phyloP scores from a whole-genome alignment of 1,284 basidiomycete genomes.

The Heterobasidion irregulare region DNA sequence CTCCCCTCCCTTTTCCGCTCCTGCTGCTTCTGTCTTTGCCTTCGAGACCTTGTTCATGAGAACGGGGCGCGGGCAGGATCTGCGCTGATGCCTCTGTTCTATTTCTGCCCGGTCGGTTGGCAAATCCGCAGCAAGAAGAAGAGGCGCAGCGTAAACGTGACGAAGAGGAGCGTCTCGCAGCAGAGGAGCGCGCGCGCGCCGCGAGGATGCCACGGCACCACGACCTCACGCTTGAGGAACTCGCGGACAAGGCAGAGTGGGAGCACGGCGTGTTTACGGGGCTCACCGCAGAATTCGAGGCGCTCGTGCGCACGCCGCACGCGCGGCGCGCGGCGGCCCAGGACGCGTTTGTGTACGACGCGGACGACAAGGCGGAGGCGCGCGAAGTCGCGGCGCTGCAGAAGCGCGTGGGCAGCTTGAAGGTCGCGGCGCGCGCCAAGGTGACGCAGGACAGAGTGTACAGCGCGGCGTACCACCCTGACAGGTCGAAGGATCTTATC shows the following conservation, averaged over 20 bases:
- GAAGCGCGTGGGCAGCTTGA: slow-evolving; percentile 43
- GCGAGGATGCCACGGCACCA: slow-evolving; percentile 62
- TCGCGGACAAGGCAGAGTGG: slow-evolving; percentile 35
- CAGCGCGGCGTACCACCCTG: slow-evolving; percentile 70
- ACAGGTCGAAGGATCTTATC: slow-evolving; percentile 69
- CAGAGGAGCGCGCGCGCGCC: slow-evolving; percentile 49
- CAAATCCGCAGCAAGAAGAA: slow-evolving; percentile 29
- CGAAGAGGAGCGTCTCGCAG: slow-evolving; percentile 49
- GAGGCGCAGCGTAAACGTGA: slow-evolving; percentile 40
- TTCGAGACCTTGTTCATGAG: neutral
- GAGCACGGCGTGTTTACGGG: slow-evolving; percentile 34
- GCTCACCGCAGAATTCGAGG: slow-evolving; percentile 36
- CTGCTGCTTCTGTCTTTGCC: too few relatives aligned
- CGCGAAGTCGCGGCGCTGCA: slow-evolving; percentile 42
- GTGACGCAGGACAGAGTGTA: slow-evolving; percentile 69
- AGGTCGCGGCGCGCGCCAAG: slow-evolving; percentile 64
- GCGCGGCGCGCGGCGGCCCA: slow-evolving; percentile 33
- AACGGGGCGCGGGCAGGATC: too few relatives aligned
- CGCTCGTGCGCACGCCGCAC: slow-evolving; percentile 24
- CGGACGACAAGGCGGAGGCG: slow-evolving; percentile 28
- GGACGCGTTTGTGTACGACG: slow-evolving; percentile 41
- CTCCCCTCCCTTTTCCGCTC: neutral
- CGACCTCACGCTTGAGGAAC: slow-evolving; percentile 49
- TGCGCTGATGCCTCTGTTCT: too few relatives aligned
- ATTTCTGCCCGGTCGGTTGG: too few relatives aligned